phyloP scores from a whole-genome alignment of 495 filamentous ascomycete genomes.

The Chaetomium tenue region DNA sequence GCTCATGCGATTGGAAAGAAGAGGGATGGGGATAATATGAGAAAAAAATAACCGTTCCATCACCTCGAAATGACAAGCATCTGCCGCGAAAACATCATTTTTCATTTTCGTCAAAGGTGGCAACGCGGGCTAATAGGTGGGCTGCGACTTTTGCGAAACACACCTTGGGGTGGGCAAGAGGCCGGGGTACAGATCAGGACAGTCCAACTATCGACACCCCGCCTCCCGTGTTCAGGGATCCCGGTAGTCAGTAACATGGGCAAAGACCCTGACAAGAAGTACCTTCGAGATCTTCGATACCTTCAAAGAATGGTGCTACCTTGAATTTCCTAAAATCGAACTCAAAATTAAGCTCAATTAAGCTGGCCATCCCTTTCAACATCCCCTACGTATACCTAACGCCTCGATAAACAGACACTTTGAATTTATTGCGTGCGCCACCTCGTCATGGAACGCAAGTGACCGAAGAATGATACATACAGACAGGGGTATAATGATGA shows the following conservation, averaged over 20 bases:
- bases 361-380: too few species aligned
- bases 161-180: neutral
- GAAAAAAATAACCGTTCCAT: neutral
- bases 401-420: too few species aligned
- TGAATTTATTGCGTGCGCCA: neutral
- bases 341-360: neutral
- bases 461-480: neutral
- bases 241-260: neutral
- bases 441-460: neutral
- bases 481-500: conserved; percentile 7
- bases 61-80: neutral
- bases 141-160: neutral
- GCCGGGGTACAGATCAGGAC: too few species aligned
- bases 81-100: too few species aligned
- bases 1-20: neutral
- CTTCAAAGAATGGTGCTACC: neutral
- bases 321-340: neutral
- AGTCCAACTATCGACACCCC: neutral
- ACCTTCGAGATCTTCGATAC: neutral
- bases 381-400: too few species aligned
- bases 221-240: neutral
- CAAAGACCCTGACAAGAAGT: neutral
- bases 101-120: neutral
- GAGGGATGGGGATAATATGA: neutral
- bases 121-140: neutral